These are phyloP conservation scores for Solanum piurae DNA, from an alignment of 257 asterid genomes.

Conservation along the genomic window DNA sequence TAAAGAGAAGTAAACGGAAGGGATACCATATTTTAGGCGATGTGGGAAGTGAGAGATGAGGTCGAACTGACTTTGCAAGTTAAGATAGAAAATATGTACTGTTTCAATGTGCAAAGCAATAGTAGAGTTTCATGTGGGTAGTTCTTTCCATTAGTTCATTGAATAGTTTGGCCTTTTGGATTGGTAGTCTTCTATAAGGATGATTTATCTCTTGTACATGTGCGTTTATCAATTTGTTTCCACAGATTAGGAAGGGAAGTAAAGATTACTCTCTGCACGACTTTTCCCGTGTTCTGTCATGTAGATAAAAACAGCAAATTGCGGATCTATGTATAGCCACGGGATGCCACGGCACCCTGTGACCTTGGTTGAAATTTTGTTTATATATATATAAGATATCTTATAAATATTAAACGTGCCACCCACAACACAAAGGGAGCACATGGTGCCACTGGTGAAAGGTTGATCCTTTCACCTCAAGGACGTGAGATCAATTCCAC, in stretches of 20 bases:
- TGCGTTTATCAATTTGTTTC: not conserved
- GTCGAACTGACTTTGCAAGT: not conserved
- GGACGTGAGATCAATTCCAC: too few species aligned
- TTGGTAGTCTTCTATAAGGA: not conserved
- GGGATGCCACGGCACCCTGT: not conserved
- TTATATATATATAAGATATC: too few species aligned
- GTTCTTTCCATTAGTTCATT: not conserved
- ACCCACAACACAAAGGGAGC: not conserved
- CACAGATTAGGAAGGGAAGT: not conserved
- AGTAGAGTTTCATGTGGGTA: not conserved
- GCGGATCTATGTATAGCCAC: not conserved
- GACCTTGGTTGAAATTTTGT: not conserved
- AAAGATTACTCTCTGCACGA: not conserved
- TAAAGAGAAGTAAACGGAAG: not conserved
- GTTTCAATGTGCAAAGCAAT: not conserved
- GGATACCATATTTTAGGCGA: not conserved
- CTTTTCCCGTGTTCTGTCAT: not conserved
- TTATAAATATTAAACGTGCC: not conserved
- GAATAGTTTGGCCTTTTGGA: not conserved
- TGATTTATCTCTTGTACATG: not conserved
- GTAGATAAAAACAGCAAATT: not conserved
- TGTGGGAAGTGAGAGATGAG: not conserved
- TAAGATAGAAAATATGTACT: not conserved
- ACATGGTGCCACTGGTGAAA: not conserved
- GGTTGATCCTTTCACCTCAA: too few species aligned